Evolutionary conservation across 2,329 filamentous ascomycete species (phyloP), one percentile per base, ranked within the genome.

Genomic region (Fusarium tupiense): DNA sequence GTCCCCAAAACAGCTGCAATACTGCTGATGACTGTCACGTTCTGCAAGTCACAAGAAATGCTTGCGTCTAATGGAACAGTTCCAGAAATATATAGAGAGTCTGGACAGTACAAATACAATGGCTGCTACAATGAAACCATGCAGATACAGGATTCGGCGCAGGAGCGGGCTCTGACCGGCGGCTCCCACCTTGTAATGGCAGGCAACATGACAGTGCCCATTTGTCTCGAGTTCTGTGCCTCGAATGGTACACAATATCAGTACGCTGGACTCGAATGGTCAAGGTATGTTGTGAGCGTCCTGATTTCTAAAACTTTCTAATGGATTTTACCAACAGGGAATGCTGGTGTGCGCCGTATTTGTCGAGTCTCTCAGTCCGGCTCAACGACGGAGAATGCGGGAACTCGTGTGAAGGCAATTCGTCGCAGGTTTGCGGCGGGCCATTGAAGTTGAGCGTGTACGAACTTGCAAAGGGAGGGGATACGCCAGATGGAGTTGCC

Each of bases 41-140:
- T 69, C 33, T 56, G 63, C 37, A 37, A 64, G 14, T 59, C 77
- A n/a, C 72, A 73, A 24, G 22, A 71, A 12, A 73, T 76, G 17
- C 53, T 74, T 52, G 64, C 64, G 31, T 58, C 66, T 26, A 73
- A 47, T 6, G 73, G 20, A 13, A 11, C 38, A 44, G 29, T 41
- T 5, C 50, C 80, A 37, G 76, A 68, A 9, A 79, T 85, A 73
- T 86, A 83, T 79, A 79, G 78, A 56, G 76, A 76, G 44, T 80
- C 81, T 11, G 71, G 75, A 37, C 78, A 76, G 50, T 90, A 89
- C 81, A 71, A 62, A 22, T 90, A 90, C 80, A 78, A 81, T n/a
- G 89, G 89, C 64, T 91, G 89, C 82, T 90, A 82, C 82, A 89
- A 89, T 74, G 89, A 91, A 77, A 90, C 88, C 5, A 85, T 83